Base-by-base conservation (phyloP, 2,329 filamentous ascomycete genomes). In the Penicillium verrucosum region DNA sequence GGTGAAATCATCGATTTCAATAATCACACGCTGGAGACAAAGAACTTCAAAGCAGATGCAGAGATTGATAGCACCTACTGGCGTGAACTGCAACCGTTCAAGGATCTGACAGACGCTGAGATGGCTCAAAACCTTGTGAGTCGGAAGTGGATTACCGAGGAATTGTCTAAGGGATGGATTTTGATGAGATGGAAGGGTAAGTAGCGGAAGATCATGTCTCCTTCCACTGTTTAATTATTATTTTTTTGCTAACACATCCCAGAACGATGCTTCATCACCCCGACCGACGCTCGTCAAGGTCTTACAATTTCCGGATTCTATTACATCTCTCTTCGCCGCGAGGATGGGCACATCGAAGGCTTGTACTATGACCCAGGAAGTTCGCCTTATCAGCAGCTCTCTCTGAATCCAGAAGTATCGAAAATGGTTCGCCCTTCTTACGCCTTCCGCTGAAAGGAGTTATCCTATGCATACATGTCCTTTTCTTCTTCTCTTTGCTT, bases 1-100 rank as follows among this genome's bases (percentile, higher is more conserved):
- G 86, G 86, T 53, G 86, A 89, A 67, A 87, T 89, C 58, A 82
- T 89, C 59, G 86, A 89, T 68, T 84, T 89, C 62, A 77, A 77
- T 60, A 74, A 66, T 2, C 75, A 80, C 58, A 78, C 75, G 0
- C 65, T 81, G 12, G 75, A 79, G 59, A 81, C 78, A 11, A 77
- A 78, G 60, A 75, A 72, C 58, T 78, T 78, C 61, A 75, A 77
- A 51, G 76, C 77, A 37, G 74, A 77, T 57, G 68, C 74, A 3
- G 75, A 78, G 18, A 73, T 77, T 25, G 78, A 81, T 60, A 75
- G 75, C 56, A 76, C 73, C 23, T 80, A 81, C 60, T 81, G 78
- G 78, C 72, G 76, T 30, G 72, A 79, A 60, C 55, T 81, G 32
- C 76, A 78, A 25, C 78, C 78, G 4, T 80, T 81, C 61, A 76